Evolutionary conservation across 2,329 filamentous ascomycete genomes (phyloP), one percentile per base, ranked within the genome.

Genomic region (Proliferodiscus dingleyae): DNA sequence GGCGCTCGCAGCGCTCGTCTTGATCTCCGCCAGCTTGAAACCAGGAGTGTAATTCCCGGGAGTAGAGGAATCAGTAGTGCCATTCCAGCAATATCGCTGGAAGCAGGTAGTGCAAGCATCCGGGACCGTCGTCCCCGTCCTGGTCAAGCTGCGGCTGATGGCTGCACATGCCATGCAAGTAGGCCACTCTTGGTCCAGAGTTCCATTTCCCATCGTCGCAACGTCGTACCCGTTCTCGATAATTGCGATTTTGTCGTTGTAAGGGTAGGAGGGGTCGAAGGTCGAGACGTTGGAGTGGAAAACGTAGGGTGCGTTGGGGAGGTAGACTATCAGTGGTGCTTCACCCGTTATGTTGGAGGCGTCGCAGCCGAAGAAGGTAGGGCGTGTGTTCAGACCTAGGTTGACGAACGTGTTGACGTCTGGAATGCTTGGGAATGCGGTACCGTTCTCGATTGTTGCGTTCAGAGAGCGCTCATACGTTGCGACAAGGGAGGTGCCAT

Each of bases 121-220:
- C 0, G 91, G 91, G 1, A 90, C 74, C 0, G 69, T 52, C 0
- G 84, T 85, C 15, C 74, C 72, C 0, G 87, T 91, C 40, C 88
- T 77, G 50, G 80, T 73, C 54, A 93, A 78, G 55, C 83, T 89
- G 50, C 91, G 79, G 43, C 77, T 79, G 13, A 97, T 74, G 30
- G 95, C 82, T 4, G 91, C 93, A 66, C 93, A 98, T 18, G 83
- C 89, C 4, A 95, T 85, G 58, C 91, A 98, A 2, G 80, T 74
- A 0, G 85, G 74, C 91, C 93, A 98, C 52, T 84, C 67, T 3
- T 67, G 57, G 63, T 94, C 85, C 3, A 83, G 62, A 0, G 88
- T 90, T 40, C 75, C 79, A 68, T 97, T 96, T 41, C 79, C 88
- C 71, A 85, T 83, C 0, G 90, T 96, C 2, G 79, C 90, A 15